These are phyloP conservation scores for Olyra latifolia DNA, from an alignment of 176 grass and related monocot species.

Conservation along the genomic window DNA sequence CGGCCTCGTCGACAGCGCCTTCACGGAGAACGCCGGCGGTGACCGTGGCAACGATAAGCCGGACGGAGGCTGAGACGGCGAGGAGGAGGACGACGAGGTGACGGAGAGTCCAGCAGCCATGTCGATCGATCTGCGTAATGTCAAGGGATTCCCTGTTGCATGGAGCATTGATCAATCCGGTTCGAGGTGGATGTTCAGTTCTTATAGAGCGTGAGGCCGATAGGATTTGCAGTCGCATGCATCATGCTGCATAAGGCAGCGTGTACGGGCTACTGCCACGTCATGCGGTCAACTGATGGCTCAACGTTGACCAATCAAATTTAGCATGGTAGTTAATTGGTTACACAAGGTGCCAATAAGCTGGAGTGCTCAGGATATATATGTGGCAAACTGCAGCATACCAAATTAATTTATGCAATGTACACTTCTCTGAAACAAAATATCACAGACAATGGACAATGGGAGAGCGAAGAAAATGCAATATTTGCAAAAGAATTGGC, in stretches of 20 bases:
- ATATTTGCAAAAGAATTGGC: constrained; percentile 34
- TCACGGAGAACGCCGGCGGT: constrained; percentile 36
- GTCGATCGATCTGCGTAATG: neutral
- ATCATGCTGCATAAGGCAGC: neutral
- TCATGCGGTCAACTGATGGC: neutral
- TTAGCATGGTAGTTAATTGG: neutral
- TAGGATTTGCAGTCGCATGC: constrained; percentile 10
- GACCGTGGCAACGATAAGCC: neutral
- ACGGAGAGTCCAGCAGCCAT: constrained; percentile 40
- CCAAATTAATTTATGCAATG: too few species aligned
- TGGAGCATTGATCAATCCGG: neutral
- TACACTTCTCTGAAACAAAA: too few species aligned
- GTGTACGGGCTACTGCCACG: neutral
- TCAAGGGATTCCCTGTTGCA: neutral
- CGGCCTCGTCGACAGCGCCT: constrained; percentile 32
- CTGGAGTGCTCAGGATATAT: too few species aligned
- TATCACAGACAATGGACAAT: neutral
- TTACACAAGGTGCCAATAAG: neutral
- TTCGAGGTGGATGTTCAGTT: neutral
- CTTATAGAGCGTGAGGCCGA: neutral
- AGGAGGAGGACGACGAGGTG: constrained; percentile 30
- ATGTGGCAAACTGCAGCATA: neutral
- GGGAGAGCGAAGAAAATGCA: neutral
- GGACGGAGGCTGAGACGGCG: constrained; percentile 27
- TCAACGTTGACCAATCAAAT: constrained; percentile 20